Evolutionary conservation across 2,329 filamentous ascomycete species (phyloP).

Genomic region (Trichoderma cornu-damae): DNA sequence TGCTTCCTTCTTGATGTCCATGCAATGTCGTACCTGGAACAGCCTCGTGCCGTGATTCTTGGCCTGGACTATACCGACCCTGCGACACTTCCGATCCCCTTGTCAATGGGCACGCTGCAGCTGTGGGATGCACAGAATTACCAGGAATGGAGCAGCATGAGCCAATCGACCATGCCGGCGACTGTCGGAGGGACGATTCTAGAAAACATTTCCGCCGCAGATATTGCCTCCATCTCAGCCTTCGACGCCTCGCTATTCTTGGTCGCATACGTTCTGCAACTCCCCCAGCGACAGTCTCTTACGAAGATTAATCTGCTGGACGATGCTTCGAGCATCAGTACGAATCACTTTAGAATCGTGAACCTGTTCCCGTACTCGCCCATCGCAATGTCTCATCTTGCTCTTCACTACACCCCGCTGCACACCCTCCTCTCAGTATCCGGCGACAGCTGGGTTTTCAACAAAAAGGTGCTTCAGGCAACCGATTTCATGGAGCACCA

Average conservation of each 20-base stretch:
- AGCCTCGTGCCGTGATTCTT: constrained; percentile 33
- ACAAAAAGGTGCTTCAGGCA: constrained; percentile 45
- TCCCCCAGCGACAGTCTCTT: constrained; percentile 33
- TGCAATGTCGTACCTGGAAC: constrained; percentile 51
- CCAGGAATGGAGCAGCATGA: constrained; percentile 42
- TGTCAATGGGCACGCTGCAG: constrained; percentile 40
- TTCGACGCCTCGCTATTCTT: constrained; percentile 42
- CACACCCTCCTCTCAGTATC: constrained; percentile 53
- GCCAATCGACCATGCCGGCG: constrained; percentile 24
- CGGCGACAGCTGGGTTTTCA: constrained; percentile 55
- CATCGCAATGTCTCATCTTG: constrained; percentile 50
- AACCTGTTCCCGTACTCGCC: constrained; percentile 42
- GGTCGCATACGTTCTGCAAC: constrained; percentile 34
- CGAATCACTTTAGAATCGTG: constrained; percentile 30
- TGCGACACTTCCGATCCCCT: constrained; percentile 40
- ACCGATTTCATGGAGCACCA: constrained; percentile 45
- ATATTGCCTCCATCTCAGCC: constrained; percentile 31
- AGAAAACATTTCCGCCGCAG: constrained; percentile 34
- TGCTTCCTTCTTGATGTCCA: constrained; percentile 56
- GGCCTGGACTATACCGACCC: constrained; percentile 36
- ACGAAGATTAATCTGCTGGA: constrained; percentile 27
- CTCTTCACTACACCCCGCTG: constrained; percentile 55
- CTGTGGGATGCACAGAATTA: constrained; percentile 47
- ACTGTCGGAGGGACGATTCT: constrained; percentile 30
- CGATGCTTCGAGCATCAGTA: constrained; percentile 24